Base-by-base conservation (phyloP, 2,329 filamentous ascomycete species). In the Coccinonectria pachysandricola region DNA sequence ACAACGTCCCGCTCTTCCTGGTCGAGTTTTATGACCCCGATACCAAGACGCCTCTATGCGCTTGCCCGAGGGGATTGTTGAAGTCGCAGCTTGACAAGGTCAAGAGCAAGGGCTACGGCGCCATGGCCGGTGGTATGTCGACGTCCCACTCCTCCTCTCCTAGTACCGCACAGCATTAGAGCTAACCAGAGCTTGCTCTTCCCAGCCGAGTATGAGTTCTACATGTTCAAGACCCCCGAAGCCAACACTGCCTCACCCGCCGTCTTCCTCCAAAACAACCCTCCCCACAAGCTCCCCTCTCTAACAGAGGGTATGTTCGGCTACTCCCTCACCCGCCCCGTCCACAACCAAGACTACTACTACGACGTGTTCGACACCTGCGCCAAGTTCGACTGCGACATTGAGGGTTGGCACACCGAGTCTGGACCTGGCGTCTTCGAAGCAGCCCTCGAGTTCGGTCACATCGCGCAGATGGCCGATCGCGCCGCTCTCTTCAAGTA, bases 401-500 rank as follows among this genome's bases (percentile, higher is more conserved):
- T 95, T 24, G 87, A 95, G 53, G 85, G 87, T 23, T 95, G 87
- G 87, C 87, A 95, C 60, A 94, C 87, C 7, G 87, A 95, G 59
- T 87, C 79, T 40, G 87, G 87, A 1, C 87, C 87, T 0, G 87
- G 87, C 22, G 91, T 98, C 4, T 96, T 88, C 52, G 91, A 98
- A 60, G 91, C 91, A 8, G 86, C 91, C 11, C 70, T 98, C 25
- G 82, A 94, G 52, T 96, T 92, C 43, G 82, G 80, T 27, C 83
- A 94, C 52, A 80, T 91, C 37, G 72, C 71, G 18, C 69, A 80
- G 39, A 95, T 95, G 84, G 91, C 91, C 2, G 91, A 98, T 54
- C 79, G 81, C 42, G 86, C 87, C 14, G 78, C 78, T 15, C 62
- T 98, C 18, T 98, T 96, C 75, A 98, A 98, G 68, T 83, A 93